Evolutionary conservation across 768 basidiomycete species (phyloP).

Genomic region (Mycena metata): DNA sequence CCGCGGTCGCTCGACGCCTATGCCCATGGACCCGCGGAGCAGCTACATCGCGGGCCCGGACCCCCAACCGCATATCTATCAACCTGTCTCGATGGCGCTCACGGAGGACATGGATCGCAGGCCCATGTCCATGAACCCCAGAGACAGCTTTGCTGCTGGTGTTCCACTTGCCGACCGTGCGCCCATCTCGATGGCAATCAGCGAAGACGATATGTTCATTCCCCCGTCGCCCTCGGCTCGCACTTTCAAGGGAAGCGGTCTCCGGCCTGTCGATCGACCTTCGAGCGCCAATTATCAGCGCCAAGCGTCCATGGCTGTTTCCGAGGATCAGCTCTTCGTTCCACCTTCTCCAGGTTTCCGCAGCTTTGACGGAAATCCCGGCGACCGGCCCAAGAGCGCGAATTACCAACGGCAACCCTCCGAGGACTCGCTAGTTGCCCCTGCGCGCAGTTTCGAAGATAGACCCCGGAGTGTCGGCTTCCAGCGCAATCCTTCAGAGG

Average conservation of each 20-base stretch:
- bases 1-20: slow-evolving; percentile 66
- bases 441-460: slow-evolving; percentile 33
- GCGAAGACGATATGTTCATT: slow-evolving; percentile 35
- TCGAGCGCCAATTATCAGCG: slow-evolving; percentile 36
- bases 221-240: slow-evolving; percentile 34
- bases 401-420: slow-evolving; percentile 34
- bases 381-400: slow-evolving; percentile 32
- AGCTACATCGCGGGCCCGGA: slow-evolving; percentile 54
- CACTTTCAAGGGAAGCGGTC: slow-evolving; percentile 36
- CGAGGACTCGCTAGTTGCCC: slow-evolving; percentile 35
- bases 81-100: slow-evolving; percentile 79
- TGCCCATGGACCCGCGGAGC: slow-evolving; percentile 67
- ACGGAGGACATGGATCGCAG: slow-evolving; percentile 56
- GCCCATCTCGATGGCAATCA: slow-evolving; percentile 37
- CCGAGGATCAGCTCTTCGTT: slow-evolving; percentile 62
- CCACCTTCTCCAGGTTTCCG: slow-evolving; percentile 74
- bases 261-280: slow-evolving; percentile 33
- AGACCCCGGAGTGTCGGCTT: slow-evolving; percentile 32
- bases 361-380: slow-evolving; percentile 50
- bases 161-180: slow-evolving; percentile 38
- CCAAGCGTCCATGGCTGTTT: slow-evolving; percentile 50
- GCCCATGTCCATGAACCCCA: slow-evolving; percentile 38
- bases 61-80: slow-evolving; percentile 63
- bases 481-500: slow-evolving; percentile 33
- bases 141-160: slow-evolving; percentile 34